These are phyloP conservation scores for Rhododendron vialii DNA, from an alignment of 148 eudicot species.

Conservation along the genomic window DNA sequence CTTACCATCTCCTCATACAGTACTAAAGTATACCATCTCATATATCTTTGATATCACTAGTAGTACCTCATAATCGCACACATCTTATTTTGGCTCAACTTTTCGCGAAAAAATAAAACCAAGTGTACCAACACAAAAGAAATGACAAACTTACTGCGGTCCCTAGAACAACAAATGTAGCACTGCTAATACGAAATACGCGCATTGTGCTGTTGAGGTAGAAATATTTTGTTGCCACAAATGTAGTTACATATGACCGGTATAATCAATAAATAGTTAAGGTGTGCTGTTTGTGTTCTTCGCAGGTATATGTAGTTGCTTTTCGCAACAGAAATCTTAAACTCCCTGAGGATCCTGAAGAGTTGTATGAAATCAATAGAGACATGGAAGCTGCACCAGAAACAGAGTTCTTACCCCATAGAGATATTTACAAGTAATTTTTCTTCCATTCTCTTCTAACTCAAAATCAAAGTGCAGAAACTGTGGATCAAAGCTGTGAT, in stretches of 20 bases:
- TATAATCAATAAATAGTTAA: background rate
- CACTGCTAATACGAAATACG: too few species aligned
- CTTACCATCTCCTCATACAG: too few species aligned
- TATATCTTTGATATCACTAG: too few species aligned
- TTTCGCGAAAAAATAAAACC: too few species aligned
- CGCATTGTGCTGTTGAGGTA: too few species aligned
- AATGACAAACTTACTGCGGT: too few species aligned
- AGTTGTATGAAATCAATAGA: constrained; percentile 32
- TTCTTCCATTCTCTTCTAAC: background rate
- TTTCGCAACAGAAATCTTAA: constrained; percentile 30
- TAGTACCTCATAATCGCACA: background rate
- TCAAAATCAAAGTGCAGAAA: too few species aligned
- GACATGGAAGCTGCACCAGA: constrained; percentile 28
- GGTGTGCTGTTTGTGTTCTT: background rate
- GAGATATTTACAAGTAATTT: constrained; percentile 4
- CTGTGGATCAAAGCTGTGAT: too few species aligned
- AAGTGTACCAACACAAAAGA: too few species aligned
- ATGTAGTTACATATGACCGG: background rate
- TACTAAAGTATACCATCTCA: too few species aligned
- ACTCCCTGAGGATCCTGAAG: constrained; percentile 26
- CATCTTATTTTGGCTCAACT: too few species aligned
- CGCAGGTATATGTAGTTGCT: constrained; percentile 41
- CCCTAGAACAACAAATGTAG: too few species aligned
- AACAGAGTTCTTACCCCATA: constrained; percentile 34
- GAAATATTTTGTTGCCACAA: background rate